Conservation (phyloP, 108 stramenopile genomes). For the Stephanodiscus minutulus region DNA sequence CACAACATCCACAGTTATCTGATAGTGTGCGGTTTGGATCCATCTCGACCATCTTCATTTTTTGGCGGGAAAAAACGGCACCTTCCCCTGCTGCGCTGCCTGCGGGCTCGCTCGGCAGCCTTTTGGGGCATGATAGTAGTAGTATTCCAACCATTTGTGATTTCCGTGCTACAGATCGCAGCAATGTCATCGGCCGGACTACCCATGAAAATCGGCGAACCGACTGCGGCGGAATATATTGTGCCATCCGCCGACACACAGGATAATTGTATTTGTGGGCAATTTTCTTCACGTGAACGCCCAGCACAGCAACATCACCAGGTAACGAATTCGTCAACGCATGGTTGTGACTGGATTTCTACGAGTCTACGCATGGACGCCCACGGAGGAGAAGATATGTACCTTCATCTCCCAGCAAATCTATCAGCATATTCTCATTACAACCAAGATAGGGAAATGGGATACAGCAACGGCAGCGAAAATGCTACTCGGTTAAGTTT, state of each 20-base stretch:
- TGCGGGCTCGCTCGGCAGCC: no score
- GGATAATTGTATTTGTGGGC: no score
- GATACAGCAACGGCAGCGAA: neutral
- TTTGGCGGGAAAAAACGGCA: no score
- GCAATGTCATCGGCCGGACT: neutral
- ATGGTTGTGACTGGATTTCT: conserved; percentile 53
- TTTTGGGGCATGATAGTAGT: no score
- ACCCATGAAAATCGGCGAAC: neutral
- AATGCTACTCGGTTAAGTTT: conserved; percentile 5
- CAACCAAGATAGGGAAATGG: neutral
- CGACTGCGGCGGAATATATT: neutral
- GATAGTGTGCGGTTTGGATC: no score
- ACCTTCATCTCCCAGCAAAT: conserved; percentile 12
- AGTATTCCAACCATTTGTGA: neutral
- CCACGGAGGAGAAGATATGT: neutral
- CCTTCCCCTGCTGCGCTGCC: no score
- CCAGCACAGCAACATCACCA: conserved; percentile 27
- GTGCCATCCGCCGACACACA: neutral
- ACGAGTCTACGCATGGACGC: conserved; percentile 20
- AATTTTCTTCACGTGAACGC: neutral
- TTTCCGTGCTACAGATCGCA: neutral
- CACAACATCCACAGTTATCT: no score
- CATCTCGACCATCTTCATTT: no score
- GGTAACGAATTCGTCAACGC: conserved; percentile 37
- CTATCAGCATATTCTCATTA: neutral